A percentile compares a stretch with the other conserved stretches of the same genome.
Conservation (phyloP, 805 yeast genomes). For the Cyberlindnera meyerae region DNA sequence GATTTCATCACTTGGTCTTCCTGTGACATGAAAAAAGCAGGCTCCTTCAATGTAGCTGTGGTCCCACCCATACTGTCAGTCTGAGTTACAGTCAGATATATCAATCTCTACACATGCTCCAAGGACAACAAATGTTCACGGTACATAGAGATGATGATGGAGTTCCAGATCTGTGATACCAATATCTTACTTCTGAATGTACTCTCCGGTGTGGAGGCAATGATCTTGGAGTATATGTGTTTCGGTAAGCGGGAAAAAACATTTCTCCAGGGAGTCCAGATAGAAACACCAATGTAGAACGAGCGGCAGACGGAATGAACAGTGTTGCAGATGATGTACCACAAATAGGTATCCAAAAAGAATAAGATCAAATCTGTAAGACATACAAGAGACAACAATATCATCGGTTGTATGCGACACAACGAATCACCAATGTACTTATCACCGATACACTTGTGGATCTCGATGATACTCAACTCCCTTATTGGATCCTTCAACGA, state of each 20-base stretch:
- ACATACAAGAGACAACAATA: slow-evolving; percentile 49
- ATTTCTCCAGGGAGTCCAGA: slow-evolving; percentile 88
- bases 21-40: slow-evolving; percentile 73
- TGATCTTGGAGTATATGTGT: slow-evolving; percentile 65
- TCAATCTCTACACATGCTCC: slow-evolving; percentile 94
- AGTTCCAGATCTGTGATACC: slow-evolving; percentile 98
- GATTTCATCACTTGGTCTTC: slow-evolving; percentile 68
- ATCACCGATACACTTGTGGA: slow-evolving; percentile 61
- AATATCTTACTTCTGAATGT: slow-evolving; percentile 95
- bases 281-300: slow-evolving; percentile 69
- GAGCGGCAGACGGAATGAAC: slow-evolving; percentile 67
- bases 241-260: slow-evolving; percentile 72
- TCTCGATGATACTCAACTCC: slow-evolving; percentile 53
- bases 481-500: slow-evolving; percentile 71
- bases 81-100: slow-evolving; percentile 80
- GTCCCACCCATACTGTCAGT: slow-evolving; percentile 32
- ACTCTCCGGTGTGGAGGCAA: slow-evolving; percentile 64
- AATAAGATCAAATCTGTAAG: slow-evolving; percentile 75
- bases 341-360: slow-evolving; percentile 97
- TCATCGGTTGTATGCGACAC: slow-evolving; percentile 52
- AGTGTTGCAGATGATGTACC: slow-evolving; percentile 83
- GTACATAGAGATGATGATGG: slow-evolving; percentile 97
- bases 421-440: slow-evolving; percentile 43
- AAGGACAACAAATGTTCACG: slow-evolving; percentile 96
- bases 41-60: slow-evolving; percentile 52